phyloP scores from a whole-genome alignment of 768 basidiomycete genomes.

The Tricholoma saponaceum region DNA sequence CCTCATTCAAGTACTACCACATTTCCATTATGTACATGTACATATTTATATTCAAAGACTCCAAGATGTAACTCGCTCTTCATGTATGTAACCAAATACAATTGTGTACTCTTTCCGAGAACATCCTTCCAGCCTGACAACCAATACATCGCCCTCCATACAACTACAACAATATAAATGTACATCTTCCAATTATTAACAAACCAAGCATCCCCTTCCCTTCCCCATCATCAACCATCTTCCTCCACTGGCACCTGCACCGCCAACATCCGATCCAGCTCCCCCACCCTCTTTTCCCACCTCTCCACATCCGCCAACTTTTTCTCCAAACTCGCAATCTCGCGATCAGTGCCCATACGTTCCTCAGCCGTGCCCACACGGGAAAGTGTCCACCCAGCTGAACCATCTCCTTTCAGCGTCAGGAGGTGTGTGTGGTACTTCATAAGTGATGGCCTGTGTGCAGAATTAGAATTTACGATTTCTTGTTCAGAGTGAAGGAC shows the following conservation, averaged over 20 bases:
- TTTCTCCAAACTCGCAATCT: slow-evolving; percentile 63
- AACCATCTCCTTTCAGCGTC: slow-evolving; percentile 68
- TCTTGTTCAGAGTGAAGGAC: background rate
- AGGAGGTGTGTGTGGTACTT: slow-evolving; percentile 90
- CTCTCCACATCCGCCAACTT: slow-evolving; percentile 64
- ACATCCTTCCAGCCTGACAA: too few species aligned
- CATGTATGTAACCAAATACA: background rate
- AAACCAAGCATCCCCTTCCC: too few species aligned
- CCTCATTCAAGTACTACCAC: too few species aligned
- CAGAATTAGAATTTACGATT: too few species aligned
- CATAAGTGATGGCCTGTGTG: slow-evolving; percentile 67
- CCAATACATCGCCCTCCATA: background rate
- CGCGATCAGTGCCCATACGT: slow-evolving; percentile 68
- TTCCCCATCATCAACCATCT: too few species aligned
- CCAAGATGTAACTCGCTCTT: background rate
- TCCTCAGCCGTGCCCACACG: slow-evolving; percentile 73
- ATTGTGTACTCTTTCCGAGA: too few species aligned
- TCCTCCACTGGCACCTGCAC: slow-evolving; percentile 31
- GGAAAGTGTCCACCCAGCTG: slow-evolving; percentile 67
- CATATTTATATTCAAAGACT: background rate
- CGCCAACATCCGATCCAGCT: slow-evolving; percentile 55
- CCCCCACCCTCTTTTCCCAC: slow-evolving; percentile 70
- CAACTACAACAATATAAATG: background rate
- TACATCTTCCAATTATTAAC: too few species aligned
- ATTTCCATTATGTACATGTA: too few species aligned